phyloP scores from a whole-genome alignment of 208 protist species.

The Acanthamoeba royreba region DNA sequence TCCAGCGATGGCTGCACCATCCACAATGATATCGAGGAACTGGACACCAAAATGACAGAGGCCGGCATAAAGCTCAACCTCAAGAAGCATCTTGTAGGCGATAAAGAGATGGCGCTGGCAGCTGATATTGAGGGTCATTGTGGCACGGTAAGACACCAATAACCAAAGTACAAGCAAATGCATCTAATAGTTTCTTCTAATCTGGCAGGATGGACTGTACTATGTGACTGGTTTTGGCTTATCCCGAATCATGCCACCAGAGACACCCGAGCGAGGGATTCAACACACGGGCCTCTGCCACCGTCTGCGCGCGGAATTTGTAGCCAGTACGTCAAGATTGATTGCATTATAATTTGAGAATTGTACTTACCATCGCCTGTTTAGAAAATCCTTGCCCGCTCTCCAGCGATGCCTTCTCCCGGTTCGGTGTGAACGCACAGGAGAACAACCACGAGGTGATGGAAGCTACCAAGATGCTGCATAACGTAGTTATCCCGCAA shows the following conservation, averaged over 20 bases:
- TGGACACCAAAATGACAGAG: constrained; percentile 26
- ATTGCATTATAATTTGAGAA: background rate
- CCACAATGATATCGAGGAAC: constrained; percentile 26
- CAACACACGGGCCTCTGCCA: constrained; percentile 42
- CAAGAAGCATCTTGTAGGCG: constrained; percentile 44
- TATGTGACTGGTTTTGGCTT: constrained; percentile 32
- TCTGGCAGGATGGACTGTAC: background rate
- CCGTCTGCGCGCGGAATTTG: constrained; percentile 35
- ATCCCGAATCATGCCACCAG: constrained; percentile 36
- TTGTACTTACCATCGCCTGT: background rate
- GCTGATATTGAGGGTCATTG: constrained; percentile 41
- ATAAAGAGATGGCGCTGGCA: background rate
- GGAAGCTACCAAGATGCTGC: constrained; percentile 26
- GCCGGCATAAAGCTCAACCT: constrained; percentile 43
- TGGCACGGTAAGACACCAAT: background rate
- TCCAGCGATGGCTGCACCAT: constrained; percentile 4
- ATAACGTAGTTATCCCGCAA: constrained; percentile 37
- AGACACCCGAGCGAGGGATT: constrained; percentile 36
- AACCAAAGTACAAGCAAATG: background rate
- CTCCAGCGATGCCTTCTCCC: constrained; percentile 43
- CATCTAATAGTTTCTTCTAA: background rate
- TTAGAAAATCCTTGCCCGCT: constrained; percentile 29
- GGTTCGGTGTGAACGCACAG: constrained; percentile 15
- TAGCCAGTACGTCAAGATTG: background rate
- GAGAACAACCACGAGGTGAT: constrained; percentile 54